Evolutionary conservation across 2,329 filamentous ascomycete species (phyloP), one percentile per base, ranked within the genome.

Genomic region (Huntiella abstrusa): DNA sequence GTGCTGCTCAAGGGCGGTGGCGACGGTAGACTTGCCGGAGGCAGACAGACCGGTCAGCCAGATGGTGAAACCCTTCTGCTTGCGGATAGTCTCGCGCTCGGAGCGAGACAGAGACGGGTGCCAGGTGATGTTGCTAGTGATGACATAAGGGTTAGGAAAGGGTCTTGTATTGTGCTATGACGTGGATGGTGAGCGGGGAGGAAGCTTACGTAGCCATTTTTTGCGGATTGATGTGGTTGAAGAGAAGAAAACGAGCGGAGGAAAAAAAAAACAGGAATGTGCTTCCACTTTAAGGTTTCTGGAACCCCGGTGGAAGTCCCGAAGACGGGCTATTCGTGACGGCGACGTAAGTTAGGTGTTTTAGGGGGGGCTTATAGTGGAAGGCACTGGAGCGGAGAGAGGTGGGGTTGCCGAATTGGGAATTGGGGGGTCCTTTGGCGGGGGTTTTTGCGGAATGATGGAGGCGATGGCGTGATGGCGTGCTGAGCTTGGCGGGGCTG

Each of bases 31-130:
- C 67, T 98, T 98, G 59, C 91, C 91, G 0, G 85, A 94, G 44
- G 88, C 91, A 34, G 84, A 93, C 53, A 98, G 83, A 46, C 91
- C 91, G 1, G 91, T 98, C 60, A 98, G 83, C 91, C 91, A 98
- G 66, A 98, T 80, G 49, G 91, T 98, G 61, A 92, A 80, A 60
- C 91, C 91, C 54, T 76, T 75, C 65, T 98, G 91, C 62, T 79
- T 76, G 64, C 85, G 83, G 55, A 75, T 66, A 54, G 70, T 60
- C 63, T 75, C 79, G 63, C 83, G 82, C 72, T 91, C 83, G 52
- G 68, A 63, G 64, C 83, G 81, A 47, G 80, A 81, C 59, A 91
- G 79, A 52, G 80, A 83, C 6, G 78, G 70, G 69, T 91, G 83
- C 83, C 83, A 91, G 62, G 83, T 88, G 62, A 91, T 88, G 71